Conservation (phyloP, 163 green algal species). For the Trebouxiophyceae sp. region DNA sequence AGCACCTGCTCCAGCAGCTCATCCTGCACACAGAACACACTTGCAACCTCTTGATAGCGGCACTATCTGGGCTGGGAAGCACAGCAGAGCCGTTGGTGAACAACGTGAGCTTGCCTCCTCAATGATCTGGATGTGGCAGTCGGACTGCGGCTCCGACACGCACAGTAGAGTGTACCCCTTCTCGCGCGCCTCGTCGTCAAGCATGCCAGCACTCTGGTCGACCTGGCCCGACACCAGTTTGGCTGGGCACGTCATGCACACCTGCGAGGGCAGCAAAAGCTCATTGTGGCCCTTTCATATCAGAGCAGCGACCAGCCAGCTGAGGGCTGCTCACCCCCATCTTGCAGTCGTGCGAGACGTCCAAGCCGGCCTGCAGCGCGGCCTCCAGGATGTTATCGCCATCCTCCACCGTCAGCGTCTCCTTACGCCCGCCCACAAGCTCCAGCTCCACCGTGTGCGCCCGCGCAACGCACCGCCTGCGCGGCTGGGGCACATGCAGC, state of each 20-base stretch:
- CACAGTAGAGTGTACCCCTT: slow-evolving; percentile 87
- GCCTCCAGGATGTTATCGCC: slow-evolving; percentile 59
- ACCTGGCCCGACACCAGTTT: slow-evolving; percentile 65
- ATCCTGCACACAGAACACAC: slow-evolving; percentile 3
- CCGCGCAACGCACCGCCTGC: too few species aligned
- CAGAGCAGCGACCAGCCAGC: slow-evolving; percentile 11
- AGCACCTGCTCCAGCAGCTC: slow-evolving; percentile 15
- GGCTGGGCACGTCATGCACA: slow-evolving; percentile 47
- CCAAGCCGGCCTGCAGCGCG: slow-evolving; percentile 60
- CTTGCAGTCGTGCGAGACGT: slow-evolving; percentile 86
- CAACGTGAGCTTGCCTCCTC: slow-evolving; percentile 37
- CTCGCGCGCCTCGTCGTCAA: slow-evolving; percentile 71
- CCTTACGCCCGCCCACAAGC: too few species aligned
- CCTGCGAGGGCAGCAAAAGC: neutral
- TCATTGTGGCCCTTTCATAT: neutral
- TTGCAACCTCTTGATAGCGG: neutral
- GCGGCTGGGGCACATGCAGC: too few species aligned
- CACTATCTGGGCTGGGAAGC: neutral
- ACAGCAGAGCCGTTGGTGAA: neutral
- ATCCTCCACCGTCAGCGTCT: slow-evolving; percentile 53
- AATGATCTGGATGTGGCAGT: slow-evolving; percentile 73
- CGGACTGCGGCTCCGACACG: slow-evolving; percentile 58
- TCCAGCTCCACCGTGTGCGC: too few species aligned
- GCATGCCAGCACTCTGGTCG: slow-evolving; percentile 77
- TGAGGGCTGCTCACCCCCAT: slow-evolving; percentile 68